Evolutionary conservation across 176 grass and related monocot species (phyloP), one percentile per base, ranked within the genome.

Genomic region (Elymus sibiricus): DNA sequence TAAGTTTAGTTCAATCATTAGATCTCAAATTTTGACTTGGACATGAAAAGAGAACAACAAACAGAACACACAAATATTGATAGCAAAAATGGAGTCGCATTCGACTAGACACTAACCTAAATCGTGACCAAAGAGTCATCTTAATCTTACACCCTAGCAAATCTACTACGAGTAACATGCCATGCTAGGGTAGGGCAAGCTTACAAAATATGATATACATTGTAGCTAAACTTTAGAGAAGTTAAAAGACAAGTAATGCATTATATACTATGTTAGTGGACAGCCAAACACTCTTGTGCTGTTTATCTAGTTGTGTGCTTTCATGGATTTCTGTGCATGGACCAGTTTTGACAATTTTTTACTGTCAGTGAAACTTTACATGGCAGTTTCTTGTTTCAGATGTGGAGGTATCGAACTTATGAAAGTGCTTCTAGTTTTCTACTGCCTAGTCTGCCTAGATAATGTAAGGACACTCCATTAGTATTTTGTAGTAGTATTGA

Each of bases 1-100:
- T 74, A 31, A 62, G 58, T 61, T 29, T 87, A 85, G 76, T 83
- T 56, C 61, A 38, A 85, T 44, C 59, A 51, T 70, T 63, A 87
- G 38, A 73, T 27, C n/a, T 60, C 25, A 55, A 89, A 83, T 46
- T 87, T n/a, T 47, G 10, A 67, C 17, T 51, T 61, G 11, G 74
- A 72, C 58, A 84, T 55, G 77, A 79, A 79, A 42, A 51, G 0
- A 70, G 7, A 64, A 61, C 21, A 80, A 56, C 26, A 76, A 68
- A 76, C 47, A 49, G n/a, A 89, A 16, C 28, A 70, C 68, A 39
- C 80, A 15, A 76, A 68, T 68, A 76, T 53, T 51, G 2, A 37
- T 74, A 51, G 79, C 29, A 79, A 77, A 62, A 61, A 44, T 12
- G 32, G 8, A 70, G 19, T 46, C 15, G 3, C 62, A 70, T 82